A percentile compares a stretch with the other conserved stretches of the same genome.
Conservation (phyloP, 768 basidiomycete genomes). For the Butyriboletus loyo region DNA sequence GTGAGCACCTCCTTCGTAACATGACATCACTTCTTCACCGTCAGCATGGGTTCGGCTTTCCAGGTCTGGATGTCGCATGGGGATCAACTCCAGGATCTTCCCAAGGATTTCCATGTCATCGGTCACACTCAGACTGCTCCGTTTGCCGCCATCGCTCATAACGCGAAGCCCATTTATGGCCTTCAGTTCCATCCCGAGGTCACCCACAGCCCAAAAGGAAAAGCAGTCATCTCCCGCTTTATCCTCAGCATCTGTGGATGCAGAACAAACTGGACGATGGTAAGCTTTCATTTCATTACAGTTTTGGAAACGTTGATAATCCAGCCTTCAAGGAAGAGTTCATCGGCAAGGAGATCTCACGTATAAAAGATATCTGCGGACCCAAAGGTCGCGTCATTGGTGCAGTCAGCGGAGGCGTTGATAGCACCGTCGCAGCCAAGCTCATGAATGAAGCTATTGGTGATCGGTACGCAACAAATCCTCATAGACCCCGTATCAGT, state of each 20-base stretch:
- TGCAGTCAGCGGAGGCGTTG: constrained; percentile 96
- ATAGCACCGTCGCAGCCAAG: constrained; percentile 97
- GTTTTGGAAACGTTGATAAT: neutral
- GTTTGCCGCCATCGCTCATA: constrained; percentile 90
- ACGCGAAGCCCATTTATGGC: constrained; percentile 85
- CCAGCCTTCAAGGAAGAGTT: constrained; percentile 73
- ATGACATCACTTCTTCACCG: neutral
- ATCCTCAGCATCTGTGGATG: constrained; percentile 83
- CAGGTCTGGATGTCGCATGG: constrained; percentile 99
- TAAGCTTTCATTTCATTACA: constrained; percentile 28
- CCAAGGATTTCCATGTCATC: constrained; percentile 82
- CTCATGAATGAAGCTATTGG: constrained; percentile 99
- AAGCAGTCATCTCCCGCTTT: constrained; percentile 84
- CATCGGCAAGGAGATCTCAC: constrained; percentile 91
- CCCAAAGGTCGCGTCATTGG: constrained; percentile 95
- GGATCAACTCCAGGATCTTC: constrained; percentile 83
- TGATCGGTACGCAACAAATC: constrained; percentile 61
- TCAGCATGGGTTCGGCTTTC: neutral
- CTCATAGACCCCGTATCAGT: neutral
- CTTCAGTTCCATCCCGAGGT: constrained; percentile 99
- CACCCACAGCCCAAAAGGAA: constrained; percentile 88
- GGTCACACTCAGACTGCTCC: constrained; percentile 86
- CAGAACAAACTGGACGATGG: constrained; percentile 90
- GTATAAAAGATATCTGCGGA: constrained; percentile 94
- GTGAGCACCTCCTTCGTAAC: constrained; percentile 37